Conservation (phyloP, 306 rosid genomes). For the Arachis hypogaea region DNA sequence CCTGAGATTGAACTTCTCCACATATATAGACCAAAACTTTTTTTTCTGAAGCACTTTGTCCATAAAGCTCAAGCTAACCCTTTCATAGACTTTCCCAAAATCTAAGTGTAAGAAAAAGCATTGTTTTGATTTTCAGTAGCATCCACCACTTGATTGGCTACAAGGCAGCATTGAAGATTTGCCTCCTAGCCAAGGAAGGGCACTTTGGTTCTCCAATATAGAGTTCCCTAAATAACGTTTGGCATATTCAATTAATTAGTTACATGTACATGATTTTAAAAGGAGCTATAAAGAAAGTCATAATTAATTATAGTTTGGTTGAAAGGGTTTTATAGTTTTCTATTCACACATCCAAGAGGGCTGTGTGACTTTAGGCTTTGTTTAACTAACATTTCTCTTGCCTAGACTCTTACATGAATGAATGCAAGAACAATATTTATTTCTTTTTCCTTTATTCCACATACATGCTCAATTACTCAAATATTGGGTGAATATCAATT, state of each 20-base stretch:
- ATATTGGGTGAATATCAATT: not conserved
- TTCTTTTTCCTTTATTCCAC: not conserved
- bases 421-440: no score
- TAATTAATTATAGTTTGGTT: no score
- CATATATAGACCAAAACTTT: not conserved
- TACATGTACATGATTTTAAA: no score
- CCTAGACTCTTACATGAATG: no score
- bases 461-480: not conserved
- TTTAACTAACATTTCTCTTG: no score
- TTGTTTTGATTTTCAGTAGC: not conserved
- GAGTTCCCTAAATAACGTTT: not conserved
- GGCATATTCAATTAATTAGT: no score
- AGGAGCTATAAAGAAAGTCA: no score
- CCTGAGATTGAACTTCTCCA: not conserved
- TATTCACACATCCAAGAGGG: no score
- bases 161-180: not conserved
- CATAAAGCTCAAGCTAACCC: not conserved
- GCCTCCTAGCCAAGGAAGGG: not conserved
- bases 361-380: no score
- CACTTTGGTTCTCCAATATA: not conserved
- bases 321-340: no score
- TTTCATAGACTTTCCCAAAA: not conserved
- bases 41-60: not conserved
- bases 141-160: slow-evolving; percentile 49
- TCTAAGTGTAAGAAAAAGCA: not conserved